phyloP scores from a whole-genome alignment of 2,329 filamentous ascomycete genomes.

The Fusarium goolgardi region DNA sequence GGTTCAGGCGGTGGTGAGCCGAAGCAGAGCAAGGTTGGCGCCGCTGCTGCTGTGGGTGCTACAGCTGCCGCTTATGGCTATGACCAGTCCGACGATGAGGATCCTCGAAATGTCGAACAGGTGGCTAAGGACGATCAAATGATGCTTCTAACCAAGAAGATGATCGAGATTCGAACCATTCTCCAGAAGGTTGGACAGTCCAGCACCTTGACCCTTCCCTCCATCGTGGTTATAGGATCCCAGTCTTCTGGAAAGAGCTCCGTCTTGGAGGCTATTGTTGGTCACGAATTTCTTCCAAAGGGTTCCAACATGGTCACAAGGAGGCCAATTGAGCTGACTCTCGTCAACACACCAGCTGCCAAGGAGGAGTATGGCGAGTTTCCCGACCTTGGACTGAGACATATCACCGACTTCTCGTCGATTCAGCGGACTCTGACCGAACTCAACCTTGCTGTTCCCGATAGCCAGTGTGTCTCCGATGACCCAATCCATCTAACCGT shows the following conservation, averaged over 20 bases:
- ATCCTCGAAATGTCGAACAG: constrained; percentile 70
- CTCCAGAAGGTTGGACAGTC: constrained; percentile 93
- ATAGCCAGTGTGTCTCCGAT: constrained; percentile 91
- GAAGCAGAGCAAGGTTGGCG: constrained; percentile 69
- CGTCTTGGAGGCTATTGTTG: constrained; percentile 95
- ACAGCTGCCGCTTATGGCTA: constrained; percentile 84
- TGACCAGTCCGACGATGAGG: constrained; percentile 74
- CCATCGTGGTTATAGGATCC: constrained; percentile 98
- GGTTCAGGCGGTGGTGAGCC: constrained; percentile 64
- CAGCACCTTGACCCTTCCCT: constrained; percentile 86
- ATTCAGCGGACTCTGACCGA: constrained; percentile 96
- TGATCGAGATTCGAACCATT: constrained; percentile 98
- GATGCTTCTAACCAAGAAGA: constrained; percentile 99
- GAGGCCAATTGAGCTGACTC: constrained; percentile 92
- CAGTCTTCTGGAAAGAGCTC: constrained; percentile 99
- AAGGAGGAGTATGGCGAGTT: constrained; percentile 95
- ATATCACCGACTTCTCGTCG: constrained; percentile 89
- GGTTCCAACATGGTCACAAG: constrained; percentile 99
- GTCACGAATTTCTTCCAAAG: constrained; percentile 97
- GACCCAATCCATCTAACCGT: constrained; percentile 97
- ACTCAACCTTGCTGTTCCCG: constrained; percentile 91
- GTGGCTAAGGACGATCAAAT: constrained; percentile 93
- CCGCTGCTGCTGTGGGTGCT: constrained; percentile 74
- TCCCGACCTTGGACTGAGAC: constrained; percentile 87
- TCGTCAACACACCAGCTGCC: constrained; percentile 92